Percentiles rank a stretch among this genome's conserved stretches.
Evolutionary conservation across 176 grass and related monocot genomes (phyloP).

Genomic region (Oryza australiensis): DNA sequence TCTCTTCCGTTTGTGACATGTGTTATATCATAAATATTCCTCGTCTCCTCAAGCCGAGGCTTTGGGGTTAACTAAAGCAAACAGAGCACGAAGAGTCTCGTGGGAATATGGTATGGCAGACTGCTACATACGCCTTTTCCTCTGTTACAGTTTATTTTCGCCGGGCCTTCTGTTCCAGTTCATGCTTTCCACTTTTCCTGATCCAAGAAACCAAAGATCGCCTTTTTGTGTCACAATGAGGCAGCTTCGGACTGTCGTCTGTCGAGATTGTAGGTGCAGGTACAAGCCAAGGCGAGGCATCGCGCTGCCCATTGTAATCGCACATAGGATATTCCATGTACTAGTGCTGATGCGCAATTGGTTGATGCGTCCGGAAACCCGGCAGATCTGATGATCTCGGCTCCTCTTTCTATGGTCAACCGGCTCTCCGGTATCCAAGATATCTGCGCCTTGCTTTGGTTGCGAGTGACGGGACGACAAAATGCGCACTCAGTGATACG

Average conservation of each 20-base stretch:
- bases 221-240: not conserved
- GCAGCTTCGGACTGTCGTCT: too few species aligned
- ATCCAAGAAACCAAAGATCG: constrained; percentile 1
- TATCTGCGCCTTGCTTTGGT: not conserved
- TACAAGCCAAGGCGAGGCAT: not conserved
- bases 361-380: constrained; percentile 32
- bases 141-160: too few species aligned
- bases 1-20: too few species aligned
- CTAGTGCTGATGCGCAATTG: not conserved
- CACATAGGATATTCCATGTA: constrained; percentile 13
- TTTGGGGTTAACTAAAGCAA: too few species aligned
- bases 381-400: constrained; percentile 21
- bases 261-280: not conserved
- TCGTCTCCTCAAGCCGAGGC: too few species aligned
- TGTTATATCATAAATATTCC: too few species aligned
- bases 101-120: too few species aligned
- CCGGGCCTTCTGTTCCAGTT: constrained; percentile 34
- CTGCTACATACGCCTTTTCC: too few species aligned
- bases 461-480: not conserved
- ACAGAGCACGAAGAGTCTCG: too few species aligned
- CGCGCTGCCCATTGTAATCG: not conserved
- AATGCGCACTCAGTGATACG: not conserved
- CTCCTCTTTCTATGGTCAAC: constrained; percentile 9
- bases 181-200: constrained; percentile 30
- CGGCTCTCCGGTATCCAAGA: constrained; percentile 15